phyloP scores from a whole-genome alignment of 768 basidiomycete genomes.

The Chiua virens region DNA sequence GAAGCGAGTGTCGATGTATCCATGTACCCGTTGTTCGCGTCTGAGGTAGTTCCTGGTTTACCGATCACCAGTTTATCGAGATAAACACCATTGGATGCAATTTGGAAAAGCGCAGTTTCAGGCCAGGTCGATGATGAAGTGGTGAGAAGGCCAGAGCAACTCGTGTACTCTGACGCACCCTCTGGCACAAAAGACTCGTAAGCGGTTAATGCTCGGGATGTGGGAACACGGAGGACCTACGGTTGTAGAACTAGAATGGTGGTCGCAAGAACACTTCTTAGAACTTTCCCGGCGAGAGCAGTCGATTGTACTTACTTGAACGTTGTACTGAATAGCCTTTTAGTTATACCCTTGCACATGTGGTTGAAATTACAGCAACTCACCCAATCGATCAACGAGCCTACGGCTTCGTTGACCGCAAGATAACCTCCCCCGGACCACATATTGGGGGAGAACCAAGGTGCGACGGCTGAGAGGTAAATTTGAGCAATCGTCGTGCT shows the following conservation, averaged over 20 bases:
- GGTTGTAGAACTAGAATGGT: conserved; percentile 19
- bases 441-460: conserved; percentile 38
- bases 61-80: conserved; percentile 74
- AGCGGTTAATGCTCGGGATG: neutral
- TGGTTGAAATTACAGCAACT: neutral
- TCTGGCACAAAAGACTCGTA: conserved; percentile 21
- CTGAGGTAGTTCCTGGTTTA: conserved; percentile 54
- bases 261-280: too few species aligned
- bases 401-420: conserved; percentile 37
- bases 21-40: conserved; percentile 60
- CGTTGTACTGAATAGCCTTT: conserved; percentile 36
- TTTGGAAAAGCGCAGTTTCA: conserved; percentile 45
- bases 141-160: conserved; percentile 38
- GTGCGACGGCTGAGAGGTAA: conserved; percentile 37
- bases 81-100: conserved; percentile 52
- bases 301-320: conserved; percentile 29
- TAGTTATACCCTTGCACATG: neutral
- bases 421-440: conserved; percentile 45
- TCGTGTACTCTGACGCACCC: conserved; percentile 37
- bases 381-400: conserved; percentile 46
- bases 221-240: conserved; percentile 1
- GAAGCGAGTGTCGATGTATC: conserved; percentile 50
- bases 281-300: neutral
- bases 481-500: too few species aligned
- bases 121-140: conserved; percentile 42